Base-by-base conservation (phyloP, 2,329 filamentous ascomycete species). In the Penicillium frequentans region DNA sequence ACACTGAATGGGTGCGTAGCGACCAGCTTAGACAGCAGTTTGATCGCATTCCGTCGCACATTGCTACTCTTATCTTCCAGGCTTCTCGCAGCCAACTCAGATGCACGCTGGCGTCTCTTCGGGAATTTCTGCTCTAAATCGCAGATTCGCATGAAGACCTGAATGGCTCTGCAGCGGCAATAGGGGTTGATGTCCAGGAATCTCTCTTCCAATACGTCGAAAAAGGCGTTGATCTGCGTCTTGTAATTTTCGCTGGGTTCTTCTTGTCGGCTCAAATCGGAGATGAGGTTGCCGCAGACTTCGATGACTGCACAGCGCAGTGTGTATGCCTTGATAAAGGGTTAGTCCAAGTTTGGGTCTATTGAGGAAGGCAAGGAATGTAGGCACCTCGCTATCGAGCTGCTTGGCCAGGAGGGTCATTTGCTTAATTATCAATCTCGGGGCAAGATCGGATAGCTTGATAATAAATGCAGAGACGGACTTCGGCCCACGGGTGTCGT, bases 1-100 rank as follows among this genome's bases (percentile, higher is more conserved):
- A 93, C 87, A 37, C 90, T 91, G 68, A 97, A 99, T 1, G 95
- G 95, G 73, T 99, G 95, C 0, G 93, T 97, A 61, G 93, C 91
- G 66, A 99, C 91, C 7, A 99, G 81, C 44, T 90, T 90, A 6
- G 88, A 90, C 1, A 99, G 82, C 7, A 99, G 79, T 75, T 96
- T 98, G 72, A 99, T 95, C 2, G 95, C 93, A 72, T 98, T 98
- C 57, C 93, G 86, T 60, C 95, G 85, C 31, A 99, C 95, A 68
- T 98, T 96, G 75, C 95, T 99, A 77, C 93, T 98, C 81, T 96
- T 98, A 78, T 99, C 96, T 73, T 97, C 91, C 3, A 99, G 81
- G 73, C 93, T 98, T 65, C 90, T 86, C 55, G 90, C 88, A 1
- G 95, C 93, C 26, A 97, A 81, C 71, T 97, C 91, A 1, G 93